Evolutionary conservation across 2,329 filamentous ascomycete genomes (phyloP), one percentile per base, ranked within the genome.

Genomic region (Cytospora chrysosperma): DNA sequence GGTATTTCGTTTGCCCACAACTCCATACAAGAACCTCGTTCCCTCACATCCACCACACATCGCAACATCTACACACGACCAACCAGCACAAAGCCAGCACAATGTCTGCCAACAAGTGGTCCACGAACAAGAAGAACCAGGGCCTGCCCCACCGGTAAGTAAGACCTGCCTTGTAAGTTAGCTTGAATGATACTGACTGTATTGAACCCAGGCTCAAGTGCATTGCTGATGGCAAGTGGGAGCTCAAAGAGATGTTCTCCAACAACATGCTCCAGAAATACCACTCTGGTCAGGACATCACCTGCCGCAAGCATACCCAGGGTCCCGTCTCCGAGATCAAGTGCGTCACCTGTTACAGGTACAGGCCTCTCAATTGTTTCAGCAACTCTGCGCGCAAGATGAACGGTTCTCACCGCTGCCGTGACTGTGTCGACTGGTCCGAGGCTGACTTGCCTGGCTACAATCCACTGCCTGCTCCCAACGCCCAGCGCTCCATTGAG

Each of bases 191-290:
- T 21, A 40, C 53, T 65, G 26, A 65, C 30, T 13, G 13, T 3
- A 9, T 10, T 15, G 32, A 1, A 21, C 13, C 32, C 56, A 66
- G 64, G 56, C 32, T 64, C 21, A 56, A 59, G 19, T 66, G 64
- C 58, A 32, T 30, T 7, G 57, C 49, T 26, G 64, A 66, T n/a
- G 59, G 56, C 40, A 61, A 61, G 61, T 27, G 59, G 56, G 64
- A 66, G 50, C 37, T 26, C n/a, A 34, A 27, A 15, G 53, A 56
- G 19, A 59, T 58, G 49, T 66, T 61, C 30, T 66, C 64, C 27
- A 60, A 59, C 47, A 66, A 56, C 32, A 54, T 64, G 64, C 57
- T 64, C 61, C 60, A 61, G 54, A 66, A 64, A 17, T 63, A 56
- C 43, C n/a, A 24, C 2, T 43, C 50, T 30, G 51, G 55, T n/a